phyloP scores from a whole-genome alignment of 495 filamentous ascomycete species.

The Podospora conica region DNA sequence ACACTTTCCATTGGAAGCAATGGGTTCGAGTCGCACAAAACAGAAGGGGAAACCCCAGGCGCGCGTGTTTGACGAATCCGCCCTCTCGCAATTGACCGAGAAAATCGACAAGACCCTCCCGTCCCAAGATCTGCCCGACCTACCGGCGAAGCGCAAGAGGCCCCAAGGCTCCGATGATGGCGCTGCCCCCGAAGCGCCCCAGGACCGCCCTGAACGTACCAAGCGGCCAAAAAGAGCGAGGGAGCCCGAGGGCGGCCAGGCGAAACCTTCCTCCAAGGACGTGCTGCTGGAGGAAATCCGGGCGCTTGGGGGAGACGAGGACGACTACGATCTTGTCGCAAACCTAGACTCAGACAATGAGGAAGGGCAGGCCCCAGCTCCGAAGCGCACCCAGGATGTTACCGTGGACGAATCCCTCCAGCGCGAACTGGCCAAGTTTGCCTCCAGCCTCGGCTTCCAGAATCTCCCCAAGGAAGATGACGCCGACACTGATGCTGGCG shows the following conservation, averaged over 20 bases:
- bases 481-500: slow-evolving; percentile 26
- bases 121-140: slow-evolving; percentile 15
- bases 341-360: slow-evolving; percentile 58
- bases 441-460: slow-evolving; percentile 42
- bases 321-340: slow-evolving; percentile 62
- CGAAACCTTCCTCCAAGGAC: slow-evolving; percentile 21
- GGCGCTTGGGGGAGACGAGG: slow-evolving; percentile 70
- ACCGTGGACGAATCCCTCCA: slow-evolving; percentile 31
- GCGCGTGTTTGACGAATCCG: slow-evolving; percentile 52
- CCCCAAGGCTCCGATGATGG: slow-evolving; percentile 24
- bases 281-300: slow-evolving; percentile 62
- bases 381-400: slow-evolving; percentile 22
- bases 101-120: slow-evolving; percentile 54
- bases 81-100: slow-evolving; percentile 56
- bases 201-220: slow-evolving; percentile 26
- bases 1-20: neutral
- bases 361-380: slow-evolving; percentile 35
- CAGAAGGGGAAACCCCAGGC: slow-evolving; percentile 23
- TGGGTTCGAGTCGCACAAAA: slow-evolving; percentile 22
- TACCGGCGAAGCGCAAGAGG: slow-evolving; percentile 42
- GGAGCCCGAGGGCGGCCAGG: slow-evolving; percentile 12
- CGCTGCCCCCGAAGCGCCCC: slow-evolving; percentile 46
- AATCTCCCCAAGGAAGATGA: slow-evolving; percentile 31
- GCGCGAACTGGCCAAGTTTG: slow-evolving; percentile 40
- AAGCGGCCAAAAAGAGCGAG: slow-evolving; percentile 23